A percentile compares a stretch with the other conserved stretches of the same genome.
These are phyloP conservation scores for Trichophyton benhamiae DNA, from an alignment of 2,329 filamentous ascomycete species.

Conservation along the genomic window DNA sequence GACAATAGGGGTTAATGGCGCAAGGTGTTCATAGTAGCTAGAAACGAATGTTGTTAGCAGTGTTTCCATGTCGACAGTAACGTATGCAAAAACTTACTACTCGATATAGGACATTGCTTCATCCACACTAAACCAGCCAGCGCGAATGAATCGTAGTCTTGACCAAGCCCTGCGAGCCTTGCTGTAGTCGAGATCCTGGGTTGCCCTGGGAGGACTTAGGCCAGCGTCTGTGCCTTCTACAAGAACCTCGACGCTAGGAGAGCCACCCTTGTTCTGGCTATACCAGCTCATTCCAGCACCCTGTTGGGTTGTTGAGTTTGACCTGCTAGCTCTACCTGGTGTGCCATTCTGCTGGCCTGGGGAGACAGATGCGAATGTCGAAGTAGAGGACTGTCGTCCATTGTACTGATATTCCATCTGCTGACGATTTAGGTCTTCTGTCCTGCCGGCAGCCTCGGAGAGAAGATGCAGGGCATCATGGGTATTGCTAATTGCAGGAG, in stretches of 20 bases:
- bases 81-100: conserved; percentile 48
- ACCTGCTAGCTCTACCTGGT: conserved; percentile 24
- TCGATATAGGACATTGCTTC: conserved; percentile 90
- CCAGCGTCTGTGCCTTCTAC: conserved; percentile 8
- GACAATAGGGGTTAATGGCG: conserved; percentile 84
- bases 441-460: conserved; percentile 62
- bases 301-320: conserved; percentile 26
- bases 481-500: conserved; percentile 67
- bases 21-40: conserved; percentile 82
- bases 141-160: conserved; percentile 84
- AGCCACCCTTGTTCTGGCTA: conserved; percentile 27
- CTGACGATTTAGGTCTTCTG: conserved; percentile 38
- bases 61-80: conserved; percentile 8
- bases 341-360: conserved; percentile 25
- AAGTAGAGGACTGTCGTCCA: conserved; percentile 28
- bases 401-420: conserved; percentile 36
- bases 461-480: conserved; percentile 87
- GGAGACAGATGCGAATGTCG: conserved; percentile 27
- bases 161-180: conserved; percentile 80
- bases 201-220: conserved; percentile 13
- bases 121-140: conserved; percentile 88
- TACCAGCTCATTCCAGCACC: conserved; percentile 39
- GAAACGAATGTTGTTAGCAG: conserved; percentile 8
- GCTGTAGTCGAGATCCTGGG: conserved; percentile 31
- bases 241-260: conserved; percentile 5